Percentiles rank a stretch among this genome's conserved stretches.
Evolutionary conservation across 1,139 yeast species (phyloP).

Genomic region (Eremothecium coryli): DNA sequence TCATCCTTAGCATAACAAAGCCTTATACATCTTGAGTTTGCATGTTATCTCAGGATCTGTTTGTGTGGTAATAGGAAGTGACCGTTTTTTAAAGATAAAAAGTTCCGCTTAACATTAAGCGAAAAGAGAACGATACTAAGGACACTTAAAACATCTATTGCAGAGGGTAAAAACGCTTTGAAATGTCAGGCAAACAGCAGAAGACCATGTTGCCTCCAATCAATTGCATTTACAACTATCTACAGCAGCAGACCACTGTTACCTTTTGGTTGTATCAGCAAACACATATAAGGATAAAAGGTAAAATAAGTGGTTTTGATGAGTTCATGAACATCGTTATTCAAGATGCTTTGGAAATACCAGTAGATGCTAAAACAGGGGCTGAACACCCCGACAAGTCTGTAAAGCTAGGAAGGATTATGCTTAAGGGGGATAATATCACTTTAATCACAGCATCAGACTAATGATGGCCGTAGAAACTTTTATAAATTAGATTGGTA

Average conservation of each 20-base stretch:
- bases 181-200: slow-evolving; percentile 5
- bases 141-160: too few relatives aligned
- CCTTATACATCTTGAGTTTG: too few relatives aligned
- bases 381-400: slow-evolving; percentile 23
- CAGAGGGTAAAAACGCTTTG: too few relatives aligned
- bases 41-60: too few relatives aligned
- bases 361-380: slow-evolving; percentile 31
- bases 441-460: slow-evolving; percentile 53
- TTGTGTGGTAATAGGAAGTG: too few relatives aligned
- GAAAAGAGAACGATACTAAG: too few relatives aligned
- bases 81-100: not conserved
- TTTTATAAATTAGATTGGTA: not conserved
- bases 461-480: not conserved
- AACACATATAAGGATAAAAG: slow-evolving; percentile 66
- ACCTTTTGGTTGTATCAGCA: slow-evolving; percentile 88
- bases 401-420: slow-evolving; percentile 53
- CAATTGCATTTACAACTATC: slow-evolving; percentile 75
- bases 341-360: slow-evolving; percentile 76
- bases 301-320: slow-evolving; percentile 83
- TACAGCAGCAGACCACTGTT: slow-evolving; percentile 74
- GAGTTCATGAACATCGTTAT: slow-evolving; percentile 96
- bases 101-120: too few relatives aligned
- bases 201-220: slow-evolving; percentile 70
- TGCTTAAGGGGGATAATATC: slow-evolving; percentile 90
- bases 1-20: too few relatives aligned